Base-by-base conservation (phyloP, 371 early-diverging fungal species). In the Mycotypha africana region DNA sequence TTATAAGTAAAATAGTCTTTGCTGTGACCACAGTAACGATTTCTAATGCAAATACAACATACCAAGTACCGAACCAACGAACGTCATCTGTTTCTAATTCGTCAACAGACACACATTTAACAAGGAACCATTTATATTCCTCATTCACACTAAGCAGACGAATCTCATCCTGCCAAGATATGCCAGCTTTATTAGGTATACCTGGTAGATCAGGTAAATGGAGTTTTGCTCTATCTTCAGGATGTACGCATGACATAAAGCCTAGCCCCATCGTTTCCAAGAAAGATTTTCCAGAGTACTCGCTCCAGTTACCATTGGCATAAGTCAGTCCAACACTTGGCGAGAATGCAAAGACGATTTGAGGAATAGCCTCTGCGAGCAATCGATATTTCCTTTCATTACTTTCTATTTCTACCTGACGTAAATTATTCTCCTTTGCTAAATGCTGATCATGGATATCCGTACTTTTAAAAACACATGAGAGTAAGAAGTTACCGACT, bases 51-150 rank as follows among this genome's bases (percentile, higher is more conserved):
- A 16, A 39, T 7, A 20, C 16, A 4, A 42, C 62, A 48, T 62
- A 74, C 76, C 81, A 82, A 19, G 83, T 80, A 35, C 83, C 83
- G 43, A 82, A 80, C 83, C 83, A 82, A 44, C 76, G 70, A 4
- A 68, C 63, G 31, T 76, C 71, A 1, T 75, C 78, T 12, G 78
- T 74, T 34, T 78, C 80, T 2, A 67, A 53, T 20, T 70, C 76
- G 42, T 81, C 79, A 0, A 82, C 78, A 25, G 79, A 79, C 9
- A 80, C 77, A 31, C 77, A 78, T 38, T 80, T 82, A 20, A 81
- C 79, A 38, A 82, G 45, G 35, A 81, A 80, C 83, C 83, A 82
- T n/a, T 68, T 47, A 39, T 78, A 81, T 17, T 71, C 64, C 1
- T 69, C 75, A 25, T 77, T 67, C 16, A 53, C 60, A 43, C 76